Base-by-base conservation (phyloP, 2,329 filamentous ascomycete species). In the Colletotrichum chrysophilum region DNA sequence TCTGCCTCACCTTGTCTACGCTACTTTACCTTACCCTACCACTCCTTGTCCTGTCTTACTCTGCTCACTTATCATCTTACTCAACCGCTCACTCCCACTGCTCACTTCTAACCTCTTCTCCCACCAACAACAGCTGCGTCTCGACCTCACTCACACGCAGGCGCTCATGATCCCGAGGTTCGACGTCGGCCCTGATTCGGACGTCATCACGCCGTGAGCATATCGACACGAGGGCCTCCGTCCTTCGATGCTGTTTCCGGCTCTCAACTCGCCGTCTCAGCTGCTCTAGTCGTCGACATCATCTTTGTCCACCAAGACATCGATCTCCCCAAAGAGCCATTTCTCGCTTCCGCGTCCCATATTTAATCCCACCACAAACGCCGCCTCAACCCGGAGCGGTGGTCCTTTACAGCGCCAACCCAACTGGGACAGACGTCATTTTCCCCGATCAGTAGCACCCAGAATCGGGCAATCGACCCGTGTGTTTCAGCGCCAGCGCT, bases 401-500 rank as follows among this genome's bases (percentile, higher is more conserved):
- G 26, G 67, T 34, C n/a, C 55, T 34, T 66, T 67, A 18, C 38
- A 60, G 18, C 36, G 69, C 43, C 38, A 28, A 36, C 48, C 21
- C 30, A 26, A 38, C 38, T 67, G 38, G 62, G 62, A 68, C 43
- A 73, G 65, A 76, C 65, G 70, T 74, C 70, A 74, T 73, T 38
- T 38, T 65, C 58, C 62, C 70, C 74, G 24, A 69, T 69, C 70
- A 30, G 70, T 36, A 61, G 58, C 30, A 21, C 52, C 43, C 68
- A 71, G 52, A 55, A 58, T 66, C 68, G 68, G 72, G 62, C 21
- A 26, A 10, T 67, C 56, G n/a, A 73, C 58, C 74, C 52, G 21
- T 34, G 70, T 74, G 70, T 76, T 76, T 76, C 74, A 76, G 65
- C 70, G 58, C 64, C 64, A 72, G 61, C 61, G 34, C 32, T 21